These are phyloP conservation scores for Rhodocollybia butyracea DNA, from an alignment of 768 basidiomycete species.

Conservation along the genomic window DNA sequence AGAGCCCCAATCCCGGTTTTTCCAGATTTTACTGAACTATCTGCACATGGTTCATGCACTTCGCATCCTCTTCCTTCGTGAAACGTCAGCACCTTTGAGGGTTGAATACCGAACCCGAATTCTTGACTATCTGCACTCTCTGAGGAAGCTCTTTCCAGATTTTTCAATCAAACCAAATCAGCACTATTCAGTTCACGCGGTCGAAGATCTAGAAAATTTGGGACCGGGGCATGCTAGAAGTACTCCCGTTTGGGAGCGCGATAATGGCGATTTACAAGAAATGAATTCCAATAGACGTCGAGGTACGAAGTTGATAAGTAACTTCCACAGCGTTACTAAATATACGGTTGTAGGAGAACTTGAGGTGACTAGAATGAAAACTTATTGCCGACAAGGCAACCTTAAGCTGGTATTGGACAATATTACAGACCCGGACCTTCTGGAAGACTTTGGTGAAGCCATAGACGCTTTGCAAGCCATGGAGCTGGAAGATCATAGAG, in stretches of 20 bases:
- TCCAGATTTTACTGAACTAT: constrained; percentile 22
- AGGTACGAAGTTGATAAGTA: constrained; percentile 8
- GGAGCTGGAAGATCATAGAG: constrained; percentile 13
- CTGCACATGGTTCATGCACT: constrained; percentile 25
- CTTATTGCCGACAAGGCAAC: constrained; percentile 10
- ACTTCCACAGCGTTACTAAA: neutral
- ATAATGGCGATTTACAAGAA: constrained; percentile 21
- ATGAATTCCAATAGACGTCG: constrained; percentile 20
- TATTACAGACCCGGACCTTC: constrained; percentile 6
- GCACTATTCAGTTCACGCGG: constrained; percentile 22
- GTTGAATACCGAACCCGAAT: constrained; percentile 18
- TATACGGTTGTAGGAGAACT: constrained; percentile 10
- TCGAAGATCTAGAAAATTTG: constrained; percentile 15
- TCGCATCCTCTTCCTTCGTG: constrained; percentile 17
- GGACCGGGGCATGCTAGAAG: constrained; percentile 25
- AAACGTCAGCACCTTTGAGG: constrained; percentile 17
- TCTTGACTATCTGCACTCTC: constrained; percentile 14
- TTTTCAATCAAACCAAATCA: constrained; percentile 15
- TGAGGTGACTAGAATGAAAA: constrained; percentile 14
- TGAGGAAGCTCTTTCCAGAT: constrained; percentile 16
- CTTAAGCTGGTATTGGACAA: constrained; percentile 13
- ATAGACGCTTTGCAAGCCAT: constrained; percentile 10
- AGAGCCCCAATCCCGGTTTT: constrained; percentile 11
- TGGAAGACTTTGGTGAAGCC: constrained; percentile 6
- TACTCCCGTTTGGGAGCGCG: constrained; percentile 26